Evolutionary conservation across 1,284 basidiomycete species (phyloP).

Genomic region (Trichosporon faecale): DNA sequence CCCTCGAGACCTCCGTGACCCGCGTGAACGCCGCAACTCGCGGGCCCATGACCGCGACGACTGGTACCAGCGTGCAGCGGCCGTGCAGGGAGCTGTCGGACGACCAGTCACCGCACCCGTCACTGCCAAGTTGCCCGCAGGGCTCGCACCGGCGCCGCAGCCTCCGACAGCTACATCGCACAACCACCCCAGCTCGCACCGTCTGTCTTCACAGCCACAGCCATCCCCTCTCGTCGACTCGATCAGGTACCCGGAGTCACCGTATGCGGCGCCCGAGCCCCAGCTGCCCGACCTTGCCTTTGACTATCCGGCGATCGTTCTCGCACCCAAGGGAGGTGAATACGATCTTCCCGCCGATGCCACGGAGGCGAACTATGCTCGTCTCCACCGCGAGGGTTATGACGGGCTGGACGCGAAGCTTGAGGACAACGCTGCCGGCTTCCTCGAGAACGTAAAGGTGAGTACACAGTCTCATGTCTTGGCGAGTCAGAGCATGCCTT

Average conservation of each 20-base stretch:
- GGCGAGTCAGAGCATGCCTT: not conserved
- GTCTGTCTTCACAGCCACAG: not conserved
- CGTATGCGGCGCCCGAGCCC: constrained; percentile 17
- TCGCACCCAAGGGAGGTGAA: constrained; percentile 11
- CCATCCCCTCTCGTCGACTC: not conserved
- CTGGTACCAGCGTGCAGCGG: not conserved
- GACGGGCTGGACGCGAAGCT: constrained; percentile 36
- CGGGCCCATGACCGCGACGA: not conserved
- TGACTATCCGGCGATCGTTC: constrained; percentile 10
- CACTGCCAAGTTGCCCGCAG: not conserved
- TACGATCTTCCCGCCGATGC: constrained; percentile 12
- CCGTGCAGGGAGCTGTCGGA: not conserved
- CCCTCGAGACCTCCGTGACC: not conserved
- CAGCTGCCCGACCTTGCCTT: constrained; percentile 9
- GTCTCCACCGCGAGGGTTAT: constrained; percentile 34
- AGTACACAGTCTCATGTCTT: constrained; percentile 18
- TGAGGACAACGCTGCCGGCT: constrained; percentile 39
- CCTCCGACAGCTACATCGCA: not conserved
- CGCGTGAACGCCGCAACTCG: constrained; percentile 3
- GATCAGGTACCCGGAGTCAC: constrained; percentile 2
- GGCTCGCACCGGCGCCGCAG: not conserved
- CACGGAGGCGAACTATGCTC: constrained; percentile 15
- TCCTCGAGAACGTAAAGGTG: constrained; percentile 53
- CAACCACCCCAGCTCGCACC: not conserved
- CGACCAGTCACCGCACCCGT: not conserved